Percentiles rank a stretch among this genome's conserved stretches.
phyloP scores from a whole-genome alignment of 768 basidiomycete species.

The Pholiota microspora region DNA sequence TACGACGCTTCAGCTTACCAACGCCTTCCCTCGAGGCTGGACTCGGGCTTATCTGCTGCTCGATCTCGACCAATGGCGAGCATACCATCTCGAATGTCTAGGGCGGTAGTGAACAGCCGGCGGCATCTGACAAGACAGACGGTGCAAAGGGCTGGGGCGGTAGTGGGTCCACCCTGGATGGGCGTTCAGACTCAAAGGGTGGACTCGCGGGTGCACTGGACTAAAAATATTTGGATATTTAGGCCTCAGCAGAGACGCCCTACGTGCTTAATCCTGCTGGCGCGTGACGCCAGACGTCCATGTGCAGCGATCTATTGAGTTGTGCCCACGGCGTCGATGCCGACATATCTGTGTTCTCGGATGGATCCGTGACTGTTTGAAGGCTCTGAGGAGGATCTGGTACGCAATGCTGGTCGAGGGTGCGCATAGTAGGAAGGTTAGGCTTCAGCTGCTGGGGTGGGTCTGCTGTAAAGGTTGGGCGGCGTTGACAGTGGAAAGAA shows the following conservation, averaged over 20 bases:
- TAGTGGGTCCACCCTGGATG: background rate
- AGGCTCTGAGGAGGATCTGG: background rate
- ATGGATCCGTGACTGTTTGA: slow-evolving; percentile 18
- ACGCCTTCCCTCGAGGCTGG: background rate
- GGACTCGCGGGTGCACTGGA: background rate
- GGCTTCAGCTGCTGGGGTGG: too few relatives aligned
- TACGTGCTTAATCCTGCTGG: background rate
- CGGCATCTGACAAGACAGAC: background rate
- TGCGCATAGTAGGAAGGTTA: background rate
- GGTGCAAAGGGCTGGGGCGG: too few relatives aligned
- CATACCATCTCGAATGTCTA: background rate
- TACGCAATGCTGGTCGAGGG: background rate
- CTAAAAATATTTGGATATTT: background rate
- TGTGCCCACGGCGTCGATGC: slow-evolving; percentile 12
- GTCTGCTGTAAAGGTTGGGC: too few relatives aligned
- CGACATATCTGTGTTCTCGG: slow-evolving; percentile 24
- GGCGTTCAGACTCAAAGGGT: background rate
- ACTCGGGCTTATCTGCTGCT: background rate
- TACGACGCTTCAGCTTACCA: background rate
- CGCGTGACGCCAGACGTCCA: slow-evolving; percentile 17
- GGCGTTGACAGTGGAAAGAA: too few relatives aligned
- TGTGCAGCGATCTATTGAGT: slow-evolving; percentile 8
- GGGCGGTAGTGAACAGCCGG: background rate
- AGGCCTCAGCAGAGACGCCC: background rate
- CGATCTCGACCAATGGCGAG: background rate